phyloP scores from a whole-genome alignment of 164 flowering plant genomes.

The Berberis vulgaris region DNA sequence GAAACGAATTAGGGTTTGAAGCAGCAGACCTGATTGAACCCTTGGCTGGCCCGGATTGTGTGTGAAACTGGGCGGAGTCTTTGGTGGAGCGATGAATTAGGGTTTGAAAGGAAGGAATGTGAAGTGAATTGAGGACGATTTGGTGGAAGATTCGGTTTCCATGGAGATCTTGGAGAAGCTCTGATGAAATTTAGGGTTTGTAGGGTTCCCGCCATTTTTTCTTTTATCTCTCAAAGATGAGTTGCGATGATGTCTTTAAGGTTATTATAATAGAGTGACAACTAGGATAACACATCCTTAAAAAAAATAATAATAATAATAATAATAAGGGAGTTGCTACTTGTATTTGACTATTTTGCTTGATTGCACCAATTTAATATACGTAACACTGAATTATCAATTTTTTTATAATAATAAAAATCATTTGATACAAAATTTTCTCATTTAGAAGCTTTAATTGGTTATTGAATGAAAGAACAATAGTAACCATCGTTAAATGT shows the following conservation, averaged over 20 bases:
- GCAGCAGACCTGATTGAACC: not conserved
- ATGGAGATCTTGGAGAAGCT: not conserved
- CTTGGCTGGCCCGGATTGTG: not conserved
- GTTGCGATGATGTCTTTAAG: not conserved
- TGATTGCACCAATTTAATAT: too few relatives aligned
- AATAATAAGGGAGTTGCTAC: too few relatives aligned
- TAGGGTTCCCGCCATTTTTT: constrained; percentile 4
- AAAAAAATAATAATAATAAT: too few relatives aligned
- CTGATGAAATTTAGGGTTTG: constrained; percentile 1
- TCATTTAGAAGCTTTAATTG: too few relatives aligned
- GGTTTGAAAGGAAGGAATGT: not conserved
- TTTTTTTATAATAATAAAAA: too few relatives aligned
- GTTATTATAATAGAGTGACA: not conserved
- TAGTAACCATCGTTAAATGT: too few relatives aligned
- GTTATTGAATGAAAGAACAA: too few relatives aligned
- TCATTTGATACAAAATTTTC: too few relatives aligned
- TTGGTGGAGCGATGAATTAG: not conserved
- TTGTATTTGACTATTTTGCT: too few relatives aligned
- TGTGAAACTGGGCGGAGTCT: not conserved
- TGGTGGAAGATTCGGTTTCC: not conserved
- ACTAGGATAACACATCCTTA: too few relatives aligned
- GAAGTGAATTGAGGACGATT: not conserved
- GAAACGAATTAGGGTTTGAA: not conserved
- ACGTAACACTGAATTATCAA: too few relatives aligned
- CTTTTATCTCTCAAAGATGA: not conserved